These are phyloP conservation scores for Endocalyx cinctus DNA, from an alignment of 2,329 filamentous ascomycete genomes.

Conservation along the genomic window DNA sequence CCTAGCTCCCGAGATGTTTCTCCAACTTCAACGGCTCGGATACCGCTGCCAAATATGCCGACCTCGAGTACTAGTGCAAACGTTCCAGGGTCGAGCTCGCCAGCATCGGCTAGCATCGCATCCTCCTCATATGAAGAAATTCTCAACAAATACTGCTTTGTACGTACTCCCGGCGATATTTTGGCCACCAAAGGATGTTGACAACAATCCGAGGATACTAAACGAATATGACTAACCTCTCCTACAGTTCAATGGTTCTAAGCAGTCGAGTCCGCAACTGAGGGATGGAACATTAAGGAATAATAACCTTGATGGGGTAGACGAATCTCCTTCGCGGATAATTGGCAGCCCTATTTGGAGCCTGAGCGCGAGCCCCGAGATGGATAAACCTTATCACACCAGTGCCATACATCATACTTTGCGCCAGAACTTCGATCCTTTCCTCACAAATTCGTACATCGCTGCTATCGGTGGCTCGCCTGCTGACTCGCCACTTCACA, in stretches of 20 bases:
- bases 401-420: constrained; percentile 41
- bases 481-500: constrained; percentile 28
- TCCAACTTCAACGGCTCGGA: too few species aligned
- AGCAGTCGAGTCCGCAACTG: constrained; percentile 47
- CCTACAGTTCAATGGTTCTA: constrained; percentile 55
- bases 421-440: constrained; percentile 30
- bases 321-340: constrained; percentile 27
- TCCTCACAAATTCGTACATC: constrained; percentile 28
- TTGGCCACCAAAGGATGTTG: constrained; percentile 13
- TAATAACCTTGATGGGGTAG: constrained; percentile 40
- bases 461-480: constrained; percentile 28
- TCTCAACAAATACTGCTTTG: constrained; percentile 99
- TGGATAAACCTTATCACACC: constrained; percentile 28
- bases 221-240: constrained; percentile 20
- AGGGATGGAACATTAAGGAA: constrained; percentile 43
- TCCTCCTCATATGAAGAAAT: constrained; percentile 94
- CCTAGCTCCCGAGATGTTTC: constrained; percentile 4
- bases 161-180: constrained; percentile 60
- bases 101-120: constrained; percentile 55
- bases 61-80: constrained; percentile 5
- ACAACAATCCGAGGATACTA: too few species aligned
- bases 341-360: constrained; percentile 33
- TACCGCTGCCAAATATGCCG: too few species aligned
- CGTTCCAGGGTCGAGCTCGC: constrained; percentile 44
- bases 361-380: constrained; percentile 33